These are phyloP conservation scores for Eucalyptus erythrocorys DNA, from an alignment of 345 rosid species.

Conservation along the genomic window DNA sequence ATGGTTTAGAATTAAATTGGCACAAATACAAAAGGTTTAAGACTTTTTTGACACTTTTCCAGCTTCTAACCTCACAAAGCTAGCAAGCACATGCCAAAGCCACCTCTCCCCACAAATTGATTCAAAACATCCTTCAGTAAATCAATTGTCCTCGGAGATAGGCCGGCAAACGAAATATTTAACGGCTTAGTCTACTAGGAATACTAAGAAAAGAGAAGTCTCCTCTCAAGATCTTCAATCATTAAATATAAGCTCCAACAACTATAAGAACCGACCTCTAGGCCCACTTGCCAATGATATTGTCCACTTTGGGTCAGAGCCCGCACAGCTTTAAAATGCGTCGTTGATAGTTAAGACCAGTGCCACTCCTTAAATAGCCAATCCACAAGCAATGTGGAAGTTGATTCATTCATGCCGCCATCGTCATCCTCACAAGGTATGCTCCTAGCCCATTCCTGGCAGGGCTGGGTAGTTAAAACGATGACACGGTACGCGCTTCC, in stretches of 20 bases:
- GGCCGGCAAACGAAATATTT: not conserved
- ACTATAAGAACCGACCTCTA: rapidly evolving
- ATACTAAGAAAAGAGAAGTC: not conserved
- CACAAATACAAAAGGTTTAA: too few relatives aligned
- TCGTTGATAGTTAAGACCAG: rapidly evolving
- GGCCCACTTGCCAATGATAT: rapidly evolving
- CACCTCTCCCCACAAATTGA: conserved; percentile 24
- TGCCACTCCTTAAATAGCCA: rapidly evolving
- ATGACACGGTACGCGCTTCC: rapidly evolving
- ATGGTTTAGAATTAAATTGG: too few relatives aligned
- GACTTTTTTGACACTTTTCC: too few relatives aligned
- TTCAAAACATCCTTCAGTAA: not conserved
- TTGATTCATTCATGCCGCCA: rapidly evolving
- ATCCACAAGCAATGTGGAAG: rapidly evolving
- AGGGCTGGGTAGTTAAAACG: rapidly evolving
- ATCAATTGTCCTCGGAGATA: not conserved
- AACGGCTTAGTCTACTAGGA: not conserved
- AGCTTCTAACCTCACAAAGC: conserved; percentile 6
- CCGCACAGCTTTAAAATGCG: rapidly evolving
- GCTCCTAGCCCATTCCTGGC: rapidly evolving
- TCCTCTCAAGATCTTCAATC: not conserved
- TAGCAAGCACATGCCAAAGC: conserved; percentile 11
- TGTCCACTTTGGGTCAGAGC: too few relatives aligned
- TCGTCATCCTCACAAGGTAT: rapidly evolving
- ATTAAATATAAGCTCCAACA: rapidly evolving